Evolutionary conservation across 768 basidiomycete species (phyloP), one percentile per base, ranked within the genome.

Genomic region (Harrya chromipes): DNA sequence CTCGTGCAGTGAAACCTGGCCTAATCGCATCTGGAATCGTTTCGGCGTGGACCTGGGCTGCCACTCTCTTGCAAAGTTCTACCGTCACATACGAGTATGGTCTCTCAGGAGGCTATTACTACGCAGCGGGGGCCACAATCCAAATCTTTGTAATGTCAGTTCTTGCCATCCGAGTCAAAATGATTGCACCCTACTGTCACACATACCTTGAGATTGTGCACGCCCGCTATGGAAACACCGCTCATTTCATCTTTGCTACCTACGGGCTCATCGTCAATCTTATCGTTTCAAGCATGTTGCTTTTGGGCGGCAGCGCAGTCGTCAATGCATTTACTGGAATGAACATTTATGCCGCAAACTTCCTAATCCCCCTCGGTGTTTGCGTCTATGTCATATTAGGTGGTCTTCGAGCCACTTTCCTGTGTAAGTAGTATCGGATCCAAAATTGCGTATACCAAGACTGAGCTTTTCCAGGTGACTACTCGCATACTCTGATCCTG

Each of bases 361-460:
- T 72, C 59, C 61, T 76, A 12, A 66, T 74, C n/a, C 74, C 74
- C 1, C 52, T 74, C 7, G 71, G 69, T 9, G 72, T 74, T 20
- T 65, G 65, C 20, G 60, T 70, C 23, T 74, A 75, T 51, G 71
- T 71, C 24, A 60, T 69, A 36, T 52, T 67, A 17, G 65, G 67
- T 35, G 71, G 68, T 11, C 60, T 72, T 14, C 58, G 65, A 17
- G 63, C 66, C 21, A 70, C 70, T 6, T 69, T 71, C 54, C 38
- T 69, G 41, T 62, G 63, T 55, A 52, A 61, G 55, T 59, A 24
- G 35, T 17, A 12, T n/a, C 17, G 27, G 13, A 14, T 44, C 37
- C 21, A 3, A 20, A 4, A 14, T n/a, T 13, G 8, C n/a, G 4
- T 17, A 16, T 38, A 24, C 9, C 37, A 46, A 40, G 33, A 48